Base-by-base conservation (phyloP, 2,329 filamentous ascomycete genomes). In the Fusarium protoensiforme region DNA sequence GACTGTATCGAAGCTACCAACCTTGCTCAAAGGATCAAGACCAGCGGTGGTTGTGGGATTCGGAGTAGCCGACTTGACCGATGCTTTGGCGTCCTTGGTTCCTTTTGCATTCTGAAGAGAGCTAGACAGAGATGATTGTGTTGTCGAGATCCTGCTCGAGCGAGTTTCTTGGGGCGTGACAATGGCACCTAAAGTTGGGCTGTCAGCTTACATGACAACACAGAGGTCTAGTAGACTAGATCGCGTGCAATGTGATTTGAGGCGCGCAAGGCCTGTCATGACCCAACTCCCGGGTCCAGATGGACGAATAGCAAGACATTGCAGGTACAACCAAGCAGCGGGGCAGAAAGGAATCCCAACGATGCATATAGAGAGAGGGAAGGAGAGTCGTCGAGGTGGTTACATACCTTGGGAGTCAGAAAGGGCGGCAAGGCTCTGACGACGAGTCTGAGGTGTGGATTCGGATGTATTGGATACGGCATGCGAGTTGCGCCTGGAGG, bases 121-220 rank as follows among this genome's bases (percentile, higher is more conserved):
- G 77, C 90, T 92, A 62, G 91, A 93, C 75, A 92, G 89, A 78
- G 80, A 76, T 27, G 79, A 59, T 62, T 79, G 77, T 62, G 76
- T 63, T 61, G 72, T 77, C 70, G 77, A 78, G 68, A 77, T 61
- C 75, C 75, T 75, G 72, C 72, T 78, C 63, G 77, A 71, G 56
- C 65, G 71, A 56, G 69, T 68, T 41, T 75, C 76, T 41, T 76
- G 74, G 18, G 75, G 73, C 51, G 74, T 69, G 70, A 72, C 58
- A 54, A 69, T 66, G 38, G 63, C 70, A 75, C 73, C 76, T 78
- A 61, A 69, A 35, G 33, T 29, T 48, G 39, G 63, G 61, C 56
- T 64, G 75, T 78, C 77, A 78, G 77, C 75, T 78, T 78, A 77
- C 74, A 77, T 64, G 33, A 56, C 33, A 64, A 36, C 58, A 54